phyloP scores from a whole-genome alignment of 768 basidiomycete species.

The Naganishia friedmannii region DNA sequence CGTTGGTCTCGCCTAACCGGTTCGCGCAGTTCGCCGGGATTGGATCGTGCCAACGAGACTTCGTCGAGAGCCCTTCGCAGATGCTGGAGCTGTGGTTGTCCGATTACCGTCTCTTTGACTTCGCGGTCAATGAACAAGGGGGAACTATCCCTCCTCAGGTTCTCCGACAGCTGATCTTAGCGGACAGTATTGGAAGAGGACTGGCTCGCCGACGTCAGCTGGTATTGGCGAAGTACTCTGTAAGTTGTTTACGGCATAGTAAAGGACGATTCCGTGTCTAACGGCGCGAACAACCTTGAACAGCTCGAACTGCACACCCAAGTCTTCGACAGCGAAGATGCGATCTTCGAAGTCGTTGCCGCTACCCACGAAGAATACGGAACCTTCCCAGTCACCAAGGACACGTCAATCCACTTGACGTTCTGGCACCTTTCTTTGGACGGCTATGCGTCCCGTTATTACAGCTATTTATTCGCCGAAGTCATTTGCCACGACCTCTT shows the following conservation, averaged over 20 bases:
- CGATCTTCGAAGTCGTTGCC: neutral
- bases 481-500: constrained; percentile 20
- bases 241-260: neutral
- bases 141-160: neutral
- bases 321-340: neutral
- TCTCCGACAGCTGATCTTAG: neutral
- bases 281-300: neutral
- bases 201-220: neutral
- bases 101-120: neutral
- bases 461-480: constrained; percentile 8
- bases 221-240: neutral
- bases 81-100: constrained; percentile 8
- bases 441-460: neutral
- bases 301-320: neutral
- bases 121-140: neutral
- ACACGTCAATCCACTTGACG: neutral
- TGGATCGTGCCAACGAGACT: neutral
- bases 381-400: neutral
- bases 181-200: neutral
- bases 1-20: neutral
- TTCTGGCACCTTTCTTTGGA: neutral
- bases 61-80: constrained; percentile 7
- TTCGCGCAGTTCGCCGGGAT: constrained; percentile 13
- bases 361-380: neutral
- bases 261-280: too few species aligned